These are phyloP conservation scores for Erysiphe neolycopersici DNA, from an alignment of 2,329 filamentous ascomycete genomes.

Conservation along the genomic window DNA sequence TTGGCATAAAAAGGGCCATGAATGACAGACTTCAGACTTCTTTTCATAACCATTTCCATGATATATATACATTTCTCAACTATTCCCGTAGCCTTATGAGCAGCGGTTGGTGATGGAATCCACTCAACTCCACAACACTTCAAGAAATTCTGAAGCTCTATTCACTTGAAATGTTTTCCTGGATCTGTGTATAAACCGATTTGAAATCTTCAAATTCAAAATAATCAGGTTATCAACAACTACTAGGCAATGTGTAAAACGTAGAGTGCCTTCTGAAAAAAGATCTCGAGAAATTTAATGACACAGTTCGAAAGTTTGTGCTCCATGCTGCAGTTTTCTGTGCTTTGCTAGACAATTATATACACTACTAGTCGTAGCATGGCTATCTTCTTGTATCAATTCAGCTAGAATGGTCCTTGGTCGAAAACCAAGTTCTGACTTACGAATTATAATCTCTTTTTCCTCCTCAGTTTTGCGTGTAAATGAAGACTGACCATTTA, in stretches of 20 bases:
- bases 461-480: too few relatives aligned
- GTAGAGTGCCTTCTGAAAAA: background rate
- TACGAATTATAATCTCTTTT: too few relatives aligned
- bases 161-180: background rate
- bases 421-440: too few relatives aligned
- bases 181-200: background rate
- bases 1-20: background rate
- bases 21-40: background rate
- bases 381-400: too few relatives aligned
- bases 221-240: background rate
- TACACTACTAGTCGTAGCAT: too few relatives aligned
- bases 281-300: background rate
- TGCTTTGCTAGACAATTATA: too few relatives aligned
- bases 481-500: too few relatives aligned
- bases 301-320: too few relatives aligned
- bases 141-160: background rate
- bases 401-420: too few relatives aligned
- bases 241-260: background rate
- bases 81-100: background rate
- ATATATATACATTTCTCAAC: constrained; percentile 1
- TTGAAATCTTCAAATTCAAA: background rate
- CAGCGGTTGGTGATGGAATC: background rate
- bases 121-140: background rate
- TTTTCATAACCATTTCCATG: background rate
- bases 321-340: too few relatives aligned